Conservation (phyloP, 495 filamentous ascomycete species). For the Aspergillus wentii region DNA sequence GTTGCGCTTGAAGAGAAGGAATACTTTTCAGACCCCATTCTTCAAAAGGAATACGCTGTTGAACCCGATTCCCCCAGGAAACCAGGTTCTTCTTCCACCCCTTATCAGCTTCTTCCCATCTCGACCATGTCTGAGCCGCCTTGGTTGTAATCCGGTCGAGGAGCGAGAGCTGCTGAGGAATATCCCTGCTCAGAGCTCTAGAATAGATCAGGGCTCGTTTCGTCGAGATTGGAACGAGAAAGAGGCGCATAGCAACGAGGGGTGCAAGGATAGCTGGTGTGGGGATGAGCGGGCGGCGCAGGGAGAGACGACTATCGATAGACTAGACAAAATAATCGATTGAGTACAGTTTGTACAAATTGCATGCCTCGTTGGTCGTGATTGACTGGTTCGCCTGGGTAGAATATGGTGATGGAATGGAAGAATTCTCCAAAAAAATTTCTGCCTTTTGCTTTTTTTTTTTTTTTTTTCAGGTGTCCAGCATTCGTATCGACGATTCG, state of each 20-base stretch:
- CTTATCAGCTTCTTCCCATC: constrained; percentile 77
- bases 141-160: constrained; percentile 62
- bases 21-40: constrained; percentile 98
- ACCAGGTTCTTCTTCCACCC: constrained; percentile 87
- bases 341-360: constrained; percentile 10
- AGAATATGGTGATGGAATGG: too few relatives aligned
- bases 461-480: too few relatives aligned
- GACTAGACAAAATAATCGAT: constrained; percentile 12
- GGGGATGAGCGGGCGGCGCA: constrained; percentile 3
- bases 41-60: constrained; percentile 86
- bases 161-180: constrained; percentile 44
- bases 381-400: neutral
- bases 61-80: constrained; percentile 75
- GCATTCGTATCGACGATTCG: too few relatives aligned
- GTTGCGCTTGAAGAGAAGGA: constrained; percentile 69
- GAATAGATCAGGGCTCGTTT: constrained; percentile 89
- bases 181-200: constrained; percentile 56
- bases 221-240: constrained; percentile 91
- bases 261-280: neutral
- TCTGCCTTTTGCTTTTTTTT: too few relatives aligned
- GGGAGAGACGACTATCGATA: constrained; percentile 16
- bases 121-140: constrained; percentile 69
- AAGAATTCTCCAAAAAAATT: too few relatives aligned
- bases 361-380: constrained; percentile 14
- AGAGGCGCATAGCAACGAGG: constrained; percentile 72